Base-by-base conservation (phyloP, 2,329 filamentous ascomycete genomes). In the Pseudogymnoascus sp. region DNA sequence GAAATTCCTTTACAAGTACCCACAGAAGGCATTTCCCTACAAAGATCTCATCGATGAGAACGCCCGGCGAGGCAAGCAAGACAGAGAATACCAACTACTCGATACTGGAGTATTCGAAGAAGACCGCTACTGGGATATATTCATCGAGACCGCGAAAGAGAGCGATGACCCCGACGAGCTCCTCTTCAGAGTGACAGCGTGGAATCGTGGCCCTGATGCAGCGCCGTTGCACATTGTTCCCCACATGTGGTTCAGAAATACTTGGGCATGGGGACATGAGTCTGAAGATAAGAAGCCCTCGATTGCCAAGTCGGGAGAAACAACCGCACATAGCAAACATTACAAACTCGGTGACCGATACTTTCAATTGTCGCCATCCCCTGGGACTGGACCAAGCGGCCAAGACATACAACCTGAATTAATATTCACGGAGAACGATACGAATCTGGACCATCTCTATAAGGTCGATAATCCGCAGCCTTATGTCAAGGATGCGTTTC, bases 1-100 rank as follows among this genome's bases (percentile, higher is more conserved):
- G 93, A 97, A 97, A 76, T 95, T 87, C 72, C 87, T 97, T 68
- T 97, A 97, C 83, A 97, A 97, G 76, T 95, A 97, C 70, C 94
- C 94, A 0, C 93, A 97, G 76, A 84, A 83, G 70, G 86, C 88
- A 66, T 97, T 97, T 71, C 94, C 93, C 2, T 97, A 97, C 78
- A 83, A 97, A 74, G 86, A 96, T 67, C 80, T 97, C 55, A 78
- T 95, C 67, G 80, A 90, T 66, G 91, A 95, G 72, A 97, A 96
- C 72, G 92, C 86, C 45, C 84, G 81, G 68, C 85, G 92, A 67
- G 82, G 83, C 62, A 90, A 88, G 74, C 74, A 86, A 69, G 92
- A 97, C 66, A 84, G 84, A 58, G 93, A 97, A 73, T 97, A 96
- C 76, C 93, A 97, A 74, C 84, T 97, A 62, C 81, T 92, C 62